Conservation (phyloP, 2,329 filamentous ascomycete species). For the Hawksworthiomyces lignivorus region DNA sequence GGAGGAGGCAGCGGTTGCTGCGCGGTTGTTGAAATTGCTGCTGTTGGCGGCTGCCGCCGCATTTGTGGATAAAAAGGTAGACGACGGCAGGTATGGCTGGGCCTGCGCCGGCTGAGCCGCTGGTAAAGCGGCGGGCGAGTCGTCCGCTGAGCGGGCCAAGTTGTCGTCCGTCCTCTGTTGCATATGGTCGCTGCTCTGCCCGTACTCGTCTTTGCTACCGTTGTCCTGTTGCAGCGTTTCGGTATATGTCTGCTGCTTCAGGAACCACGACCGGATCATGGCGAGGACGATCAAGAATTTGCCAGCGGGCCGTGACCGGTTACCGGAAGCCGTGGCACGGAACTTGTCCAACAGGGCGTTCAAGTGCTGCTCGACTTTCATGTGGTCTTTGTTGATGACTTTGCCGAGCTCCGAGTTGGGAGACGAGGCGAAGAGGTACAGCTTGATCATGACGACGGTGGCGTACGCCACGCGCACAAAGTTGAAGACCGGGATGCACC, state of each 20-base stretch:
- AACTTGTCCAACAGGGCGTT: conserved; percentile 65
- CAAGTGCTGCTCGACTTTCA: conserved; percentile 60
- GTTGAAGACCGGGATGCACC: conserved; percentile 61
- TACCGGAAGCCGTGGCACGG: conserved; percentile 51
- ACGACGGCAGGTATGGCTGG: conserved; percentile 2
- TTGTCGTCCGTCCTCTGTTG: too few relatives aligned
- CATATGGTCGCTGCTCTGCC: too few relatives aligned
- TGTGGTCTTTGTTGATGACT: conserved; percentile 59
- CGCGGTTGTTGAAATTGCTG: conserved; percentile 1
- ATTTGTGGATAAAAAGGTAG: background rate
- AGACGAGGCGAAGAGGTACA: conserved; percentile 55
- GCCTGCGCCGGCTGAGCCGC: background rate
- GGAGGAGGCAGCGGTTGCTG: conserved; percentile 14
- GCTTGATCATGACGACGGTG: conserved; percentile 64
- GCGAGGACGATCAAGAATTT: conserved; percentile 65
- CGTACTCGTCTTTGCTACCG: too few relatives aligned
- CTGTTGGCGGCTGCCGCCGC: background rate
- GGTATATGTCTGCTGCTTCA: conserved; percentile 28
- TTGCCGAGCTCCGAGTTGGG: conserved; percentile 60
- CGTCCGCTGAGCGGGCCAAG: too few relatives aligned
- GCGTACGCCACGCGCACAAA: conserved; percentile 67
- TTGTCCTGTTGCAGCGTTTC: background rate
- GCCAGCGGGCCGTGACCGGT: conserved; percentile 55
- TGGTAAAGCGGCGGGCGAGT: background rate
- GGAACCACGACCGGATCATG: conserved; percentile 65